Evolutionary conservation across 805 yeast species (phyloP), one percentile per base, ranked within the genome.

Genomic region (Schwanniomyces polymorphus): DNA sequence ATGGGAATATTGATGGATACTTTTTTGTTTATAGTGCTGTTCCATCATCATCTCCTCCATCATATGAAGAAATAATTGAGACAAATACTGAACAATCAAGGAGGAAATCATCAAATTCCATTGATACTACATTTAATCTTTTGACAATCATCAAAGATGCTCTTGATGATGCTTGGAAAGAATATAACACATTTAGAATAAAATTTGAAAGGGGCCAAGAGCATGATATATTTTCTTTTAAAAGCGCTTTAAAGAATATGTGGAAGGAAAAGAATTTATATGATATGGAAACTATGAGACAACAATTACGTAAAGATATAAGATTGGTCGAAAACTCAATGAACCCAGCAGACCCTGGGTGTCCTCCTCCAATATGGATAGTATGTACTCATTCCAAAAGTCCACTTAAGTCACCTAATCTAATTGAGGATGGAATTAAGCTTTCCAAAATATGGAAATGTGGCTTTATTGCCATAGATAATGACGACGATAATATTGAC

Each of bases 1-100:
- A 87, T 59, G 91, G 91, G 4, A 74, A 80, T 27, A 77, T 87
- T n/a, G 86, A 85, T 59, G 92, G 91, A 0, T 87, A 87, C 60
- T 70, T 85, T 38, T 73, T 85, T 31, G 82, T 84, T 41, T 87
- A 86, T 61, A 78, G 84, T 46, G 84, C 88, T 2, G 79, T 86
- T 2, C 94, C 95, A 0, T 74, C 79, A 18, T 55, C 70, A 27
- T 71, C 70, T 41, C 89, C 89, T 0, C 91, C 91, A 1, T 64
- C 72, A 0, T 85, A 85, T 55, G 75, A 74, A 11, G 68, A 64
- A 35, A 54, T 51, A n/a, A 31, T 37, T 4, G 38, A 23, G n/a
- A 37, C 40, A 21, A 31, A 26, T 6, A 21, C 46, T 3, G 27
- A 26, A 21, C 10, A 31, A 31, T 5, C 23, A 21, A 21, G 23